Conservation (phyloP, 768 basidiomycete genomes). For the Psilocybe cubensis region DNA sequence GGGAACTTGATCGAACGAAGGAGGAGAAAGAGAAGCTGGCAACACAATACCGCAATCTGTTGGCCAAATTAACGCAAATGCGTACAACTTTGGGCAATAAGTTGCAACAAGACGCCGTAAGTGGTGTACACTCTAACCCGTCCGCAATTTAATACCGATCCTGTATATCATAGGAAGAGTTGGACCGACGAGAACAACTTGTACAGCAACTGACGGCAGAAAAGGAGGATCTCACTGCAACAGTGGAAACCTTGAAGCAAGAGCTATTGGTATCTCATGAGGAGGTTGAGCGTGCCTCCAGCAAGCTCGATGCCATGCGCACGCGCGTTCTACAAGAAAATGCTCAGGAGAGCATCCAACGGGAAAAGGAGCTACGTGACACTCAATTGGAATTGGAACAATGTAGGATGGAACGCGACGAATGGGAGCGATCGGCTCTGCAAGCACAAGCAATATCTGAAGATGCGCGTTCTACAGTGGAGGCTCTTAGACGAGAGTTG, state of each 20-base stretch:
- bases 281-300: conserved; percentile 72
- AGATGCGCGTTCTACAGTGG: conserved; percentile 61
- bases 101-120: conserved; percentile 93
- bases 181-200: conserved; percentile 88
- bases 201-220: conserved; percentile 79
- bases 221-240: conserved; percentile 71
- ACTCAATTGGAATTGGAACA: conserved; percentile 86
- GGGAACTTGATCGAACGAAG: conserved; percentile 73
- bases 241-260: conserved; percentile 77
- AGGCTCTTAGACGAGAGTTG: conserved; percentile 62
- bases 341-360: conserved; percentile 67
- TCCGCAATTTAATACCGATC: no score
- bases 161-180: conserved; percentile 80
- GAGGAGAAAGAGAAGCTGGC: conserved; percentile 91
- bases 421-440: conserved; percentile 53
- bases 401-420: conserved; percentile 77
- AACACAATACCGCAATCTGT: conserved; percentile 81
- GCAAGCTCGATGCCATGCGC: conserved; percentile 72
- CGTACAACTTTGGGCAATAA: conserved; percentile 92
- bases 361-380: conserved; percentile 84
- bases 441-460: conserved; percentile 76
- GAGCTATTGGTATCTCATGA: conserved; percentile 80
- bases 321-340: conserved; percentile 66
- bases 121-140: no score
- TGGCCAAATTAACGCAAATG: conserved; percentile 92